Evolutionary conservation across 73 alveolate species (phyloP).

Genomic region (Uronychia setigera): DNA sequence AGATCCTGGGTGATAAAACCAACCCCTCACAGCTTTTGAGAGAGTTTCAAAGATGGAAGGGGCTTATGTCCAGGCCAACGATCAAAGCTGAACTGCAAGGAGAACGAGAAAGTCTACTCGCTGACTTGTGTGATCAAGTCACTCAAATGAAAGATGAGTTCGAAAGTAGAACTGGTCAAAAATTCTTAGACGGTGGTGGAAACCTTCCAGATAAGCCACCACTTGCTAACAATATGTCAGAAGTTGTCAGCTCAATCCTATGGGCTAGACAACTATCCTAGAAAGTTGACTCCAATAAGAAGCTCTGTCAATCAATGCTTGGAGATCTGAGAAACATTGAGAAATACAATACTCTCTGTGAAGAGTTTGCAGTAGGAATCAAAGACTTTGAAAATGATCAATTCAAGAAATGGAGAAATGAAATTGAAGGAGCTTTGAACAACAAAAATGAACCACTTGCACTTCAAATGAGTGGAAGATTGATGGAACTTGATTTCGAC

Average conservation of each 20-base stretch:
- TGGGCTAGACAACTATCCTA: conserved; percentile 85
- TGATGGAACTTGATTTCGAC: conserved; percentile 92
- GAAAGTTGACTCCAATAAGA: conserved; percentile 67
- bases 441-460: conserved; percentile 57
- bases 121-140: conserved; percentile 63
- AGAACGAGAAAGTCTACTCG: conserved; percentile 79
- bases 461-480: conserved; percentile 75
- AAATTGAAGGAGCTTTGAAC: conserved; percentile 45
- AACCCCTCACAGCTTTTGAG: conserved; percentile 75
- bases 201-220: conserved; percentile 72
- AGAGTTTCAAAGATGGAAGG: conserved; percentile 91
- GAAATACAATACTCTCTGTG: conserved; percentile 53
- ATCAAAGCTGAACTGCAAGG: conserved; percentile 70
- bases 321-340: conserved; percentile 69
- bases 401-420: conserved; percentile 73
- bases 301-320: conserved; percentile 59
- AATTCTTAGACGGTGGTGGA: conserved; percentile 59
- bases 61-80: conserved; percentile 73
- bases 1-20: conserved; percentile 61
- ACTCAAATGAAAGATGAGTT: conserved; percentile 71
- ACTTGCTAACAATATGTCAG: conserved; percentile 71
- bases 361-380: conserved; percentile 56
- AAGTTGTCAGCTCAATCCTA: conserved; percentile 64
- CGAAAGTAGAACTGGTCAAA: conserved; percentile 78
- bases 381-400: conserved; percentile 71